phyloP scores from a whole-genome alignment of 2,329 filamentous ascomycete species.

The Hortaea sp. region DNA sequence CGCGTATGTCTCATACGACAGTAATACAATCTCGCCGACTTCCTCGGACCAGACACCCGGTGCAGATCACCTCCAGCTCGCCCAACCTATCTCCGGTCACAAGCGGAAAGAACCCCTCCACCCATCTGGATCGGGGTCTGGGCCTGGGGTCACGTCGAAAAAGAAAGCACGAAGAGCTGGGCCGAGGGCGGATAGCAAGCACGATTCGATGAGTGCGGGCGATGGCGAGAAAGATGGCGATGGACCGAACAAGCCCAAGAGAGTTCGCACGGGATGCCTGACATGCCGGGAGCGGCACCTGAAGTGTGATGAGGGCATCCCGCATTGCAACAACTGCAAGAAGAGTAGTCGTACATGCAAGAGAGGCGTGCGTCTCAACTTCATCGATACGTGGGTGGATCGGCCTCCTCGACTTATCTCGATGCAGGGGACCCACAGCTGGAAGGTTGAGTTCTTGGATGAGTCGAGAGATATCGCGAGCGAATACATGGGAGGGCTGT shows the following conservation, averaged over 20 bases:
- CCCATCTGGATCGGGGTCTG: constrained; percentile 4
- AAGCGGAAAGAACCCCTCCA: constrained; percentile 20
- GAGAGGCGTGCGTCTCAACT: constrained; percentile 78
- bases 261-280: constrained; percentile 80
- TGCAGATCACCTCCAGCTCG: neutral
- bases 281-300: constrained; percentile 84
- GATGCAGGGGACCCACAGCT: constrained; percentile 49
- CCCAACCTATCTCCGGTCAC: constrained; percentile 3
- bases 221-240: constrained; percentile 23
- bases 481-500: constrained; percentile 72
- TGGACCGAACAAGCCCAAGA: constrained; percentile 55
- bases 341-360: constrained; percentile 83
- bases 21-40: constrained; percentile 5
- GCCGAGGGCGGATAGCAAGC: constrained; percentile 15
- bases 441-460: constrained; percentile 70
- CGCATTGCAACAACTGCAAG: constrained; percentile 65
- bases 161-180: constrained; percentile 25
- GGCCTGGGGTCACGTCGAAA: constrained; percentile 10
- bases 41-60: constrained; percentile 4
- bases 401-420: constrained; percentile 50
- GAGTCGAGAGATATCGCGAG: constrained; percentile 85
- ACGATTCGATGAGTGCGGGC: constrained; percentile 15
- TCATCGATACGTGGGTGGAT: constrained; percentile 73
- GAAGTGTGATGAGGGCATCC: constrained; percentile 73
- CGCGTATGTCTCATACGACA: constrained; percentile 13